Conservation (phyloP, 345 rosid genomes). For the Schrenkiella parvula region DNA sequence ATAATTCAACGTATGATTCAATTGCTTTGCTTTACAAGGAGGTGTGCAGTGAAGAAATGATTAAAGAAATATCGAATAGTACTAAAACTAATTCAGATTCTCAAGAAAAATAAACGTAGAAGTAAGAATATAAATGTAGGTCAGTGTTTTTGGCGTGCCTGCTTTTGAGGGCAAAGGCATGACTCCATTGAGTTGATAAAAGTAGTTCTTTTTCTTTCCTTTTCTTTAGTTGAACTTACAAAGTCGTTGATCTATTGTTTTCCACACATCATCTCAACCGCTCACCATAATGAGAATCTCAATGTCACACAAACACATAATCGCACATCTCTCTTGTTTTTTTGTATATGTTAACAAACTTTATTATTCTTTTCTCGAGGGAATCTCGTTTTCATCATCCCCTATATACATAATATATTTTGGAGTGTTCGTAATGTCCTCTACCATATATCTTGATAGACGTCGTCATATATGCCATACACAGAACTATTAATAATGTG, state of each 20-base stretch:
- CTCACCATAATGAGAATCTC: slow-evolving; percentile 27
- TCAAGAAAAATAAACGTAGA: slow-evolving; percentile 2
- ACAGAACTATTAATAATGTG: neutral
- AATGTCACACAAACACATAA: slow-evolving; percentile 31
- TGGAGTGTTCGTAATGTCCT: slow-evolving; percentile 10
- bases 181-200: slow-evolving; percentile 30
- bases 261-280: slow-evolving; percentile 29
- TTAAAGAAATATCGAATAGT: slow-evolving; percentile 2
- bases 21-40: neutral
- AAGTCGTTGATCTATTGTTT: slow-evolving; percentile 28
- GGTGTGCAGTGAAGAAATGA: slow-evolving; percentile 15
- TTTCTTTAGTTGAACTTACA: slow-evolving; percentile 13
- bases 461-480: slow-evolving; percentile 25
- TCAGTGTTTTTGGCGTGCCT: slow-evolving; percentile 29
- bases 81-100: neutral
- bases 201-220: slow-evolving; percentile 8
- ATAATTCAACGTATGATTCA: slow-evolving; percentile 5
- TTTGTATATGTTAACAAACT: slow-evolving; percentile 11
- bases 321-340: neutral
- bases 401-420: neutral
- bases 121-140: slow-evolving; percentile 26
- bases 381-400: slow-evolving; percentile 32
- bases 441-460: slow-evolving; percentile 15
- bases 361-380: slow-evolving; percentile 14
- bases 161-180: slow-evolving; percentile 36